These are phyloP conservation scores for Suillus weaverae DNA, from an alignment of 768 basidiomycete species.

Conservation along the genomic window DNA sequence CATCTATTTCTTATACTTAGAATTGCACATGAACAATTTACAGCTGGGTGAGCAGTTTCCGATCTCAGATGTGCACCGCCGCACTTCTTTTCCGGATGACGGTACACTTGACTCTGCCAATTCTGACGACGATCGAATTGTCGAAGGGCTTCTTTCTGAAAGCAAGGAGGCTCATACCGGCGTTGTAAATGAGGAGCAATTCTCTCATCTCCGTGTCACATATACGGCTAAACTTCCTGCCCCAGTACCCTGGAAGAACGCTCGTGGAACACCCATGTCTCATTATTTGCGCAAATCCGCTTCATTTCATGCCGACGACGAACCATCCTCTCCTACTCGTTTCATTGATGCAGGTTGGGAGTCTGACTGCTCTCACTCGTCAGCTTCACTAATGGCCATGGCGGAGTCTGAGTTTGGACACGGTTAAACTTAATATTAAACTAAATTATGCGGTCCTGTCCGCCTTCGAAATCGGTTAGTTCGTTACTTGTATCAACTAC, in stretches of 20 bases:
- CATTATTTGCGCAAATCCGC: conserved; percentile 40
- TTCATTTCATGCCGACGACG: conserved; percentile 40
- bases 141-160: conserved; percentile 35
- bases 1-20: conserved; percentile 29
- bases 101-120: conserved; percentile 34
- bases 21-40: conserved; percentile 24
- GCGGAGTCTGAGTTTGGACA: conserved; percentile 2
- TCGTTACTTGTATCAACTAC: conserved; percentile 4
- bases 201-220: conserved; percentile 39
- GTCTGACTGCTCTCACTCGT: conserved; percentile 46
- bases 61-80: conserved; percentile 26
- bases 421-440: conserved; percentile 2
- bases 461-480: background rate
- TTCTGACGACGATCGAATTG: conserved; percentile 37
- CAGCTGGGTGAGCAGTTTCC: conserved; percentile 30
- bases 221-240: conserved; percentile 34
- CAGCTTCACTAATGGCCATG: background rate
- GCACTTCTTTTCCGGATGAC: conserved; percentile 28
- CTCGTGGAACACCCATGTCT: conserved; percentile 34
- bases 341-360: conserved; percentile 62
- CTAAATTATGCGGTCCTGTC: background rate
- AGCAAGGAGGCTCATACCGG: conserved; percentile 30
- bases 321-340: conserved; percentile 45
- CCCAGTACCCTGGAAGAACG: conserved; percentile 36
- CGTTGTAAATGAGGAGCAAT: conserved; percentile 30